Base-by-base conservation (phyloP, 305 asterid species). In the Lippia alba region DNA sequence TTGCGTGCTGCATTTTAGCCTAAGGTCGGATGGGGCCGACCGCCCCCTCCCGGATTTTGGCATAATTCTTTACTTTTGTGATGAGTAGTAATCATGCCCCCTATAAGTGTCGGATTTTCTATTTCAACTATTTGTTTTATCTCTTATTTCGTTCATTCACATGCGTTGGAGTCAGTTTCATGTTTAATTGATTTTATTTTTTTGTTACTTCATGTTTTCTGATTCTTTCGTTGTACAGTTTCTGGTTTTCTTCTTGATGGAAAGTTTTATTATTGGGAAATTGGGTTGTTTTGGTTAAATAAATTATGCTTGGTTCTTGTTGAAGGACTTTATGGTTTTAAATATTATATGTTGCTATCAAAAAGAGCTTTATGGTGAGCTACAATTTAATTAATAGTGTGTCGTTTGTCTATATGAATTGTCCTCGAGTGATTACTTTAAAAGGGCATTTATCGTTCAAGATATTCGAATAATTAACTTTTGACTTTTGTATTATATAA, bases 321-420 rank as follows among this genome's bases (percentile, higher is more conserved):
- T 44, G 12, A 6, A 14, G 7, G 12, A 44, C 12, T 44, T 44
- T 44, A 2, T 44, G 12, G 49, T 44, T 44, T 6, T 44, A 44
- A 44, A 44, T 44, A 10, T 44, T 44, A 44, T 44, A 3, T 44
- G 14, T 73, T 64, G 71, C 18, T 66, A 61, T 16, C 15, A 48
- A 34, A 72, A 36, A 20, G 19, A 57, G 61, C 36, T 53, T 72
- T 32, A 19, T 57, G 61, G 68, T 60, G 57, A 61, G 49, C 50
- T 74, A 50, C 9, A 12, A 57, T 24, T 24, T 24, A 24, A 24
- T 24, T 24, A 24, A 24, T 24, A 24, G 48, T 66, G 62, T 59
- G 32, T 66, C 39, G 1, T 50, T 58, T 50, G 11, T 17, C 39
- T 70, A 8, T 44, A 44, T 7, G 10, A 44, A 6, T 44, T 44